phyloP scores from a whole-genome alignment of 2,329 filamentous ascomycete species.

The Sordariomycetes sp. region DNA sequence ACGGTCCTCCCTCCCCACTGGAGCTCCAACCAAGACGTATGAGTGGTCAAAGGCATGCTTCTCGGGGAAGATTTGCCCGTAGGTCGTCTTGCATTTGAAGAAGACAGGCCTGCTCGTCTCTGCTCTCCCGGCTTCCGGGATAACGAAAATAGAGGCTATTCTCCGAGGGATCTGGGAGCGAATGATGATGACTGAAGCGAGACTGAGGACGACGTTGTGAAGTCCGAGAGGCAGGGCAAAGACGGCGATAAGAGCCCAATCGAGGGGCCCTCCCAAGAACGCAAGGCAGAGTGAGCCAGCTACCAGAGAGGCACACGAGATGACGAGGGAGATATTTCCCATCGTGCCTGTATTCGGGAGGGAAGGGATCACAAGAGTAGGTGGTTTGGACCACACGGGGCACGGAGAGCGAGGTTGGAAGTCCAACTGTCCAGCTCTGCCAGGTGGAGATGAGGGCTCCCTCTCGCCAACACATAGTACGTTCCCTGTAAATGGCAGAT shows the following conservation, averaged over 20 bases:
- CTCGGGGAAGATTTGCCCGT: constrained; percentile 53
- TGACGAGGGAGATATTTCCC: background rate
- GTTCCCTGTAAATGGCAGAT: no score
- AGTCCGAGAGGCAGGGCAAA: background rate
- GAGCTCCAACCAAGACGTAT: constrained; percentile 56
- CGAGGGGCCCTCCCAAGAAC: background rate
- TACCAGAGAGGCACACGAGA: background rate
- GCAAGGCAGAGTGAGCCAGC: background rate
- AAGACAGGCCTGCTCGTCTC: constrained; percentile 30
- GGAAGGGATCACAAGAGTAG: no score
- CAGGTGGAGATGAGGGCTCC: no score
- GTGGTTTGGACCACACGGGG: no score
- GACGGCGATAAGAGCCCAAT: background rate
- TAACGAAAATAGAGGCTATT: background rate
- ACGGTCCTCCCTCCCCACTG: constrained; percentile 46
- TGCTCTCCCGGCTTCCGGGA: constrained; percentile 11
- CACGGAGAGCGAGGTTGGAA: no score
- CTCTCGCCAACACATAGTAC: no score
- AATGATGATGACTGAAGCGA: background rate
- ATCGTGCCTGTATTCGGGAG: background rate
- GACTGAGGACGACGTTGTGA: background rate
- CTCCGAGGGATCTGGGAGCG: background rate
- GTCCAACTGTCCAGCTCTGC: no score
- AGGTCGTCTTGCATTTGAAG: constrained; percentile 52
- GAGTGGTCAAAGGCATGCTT: constrained; percentile 57